phyloP scores from a whole-genome alignment of 2,329 filamentous ascomycete species.

The Trichoderma gracile region DNA sequence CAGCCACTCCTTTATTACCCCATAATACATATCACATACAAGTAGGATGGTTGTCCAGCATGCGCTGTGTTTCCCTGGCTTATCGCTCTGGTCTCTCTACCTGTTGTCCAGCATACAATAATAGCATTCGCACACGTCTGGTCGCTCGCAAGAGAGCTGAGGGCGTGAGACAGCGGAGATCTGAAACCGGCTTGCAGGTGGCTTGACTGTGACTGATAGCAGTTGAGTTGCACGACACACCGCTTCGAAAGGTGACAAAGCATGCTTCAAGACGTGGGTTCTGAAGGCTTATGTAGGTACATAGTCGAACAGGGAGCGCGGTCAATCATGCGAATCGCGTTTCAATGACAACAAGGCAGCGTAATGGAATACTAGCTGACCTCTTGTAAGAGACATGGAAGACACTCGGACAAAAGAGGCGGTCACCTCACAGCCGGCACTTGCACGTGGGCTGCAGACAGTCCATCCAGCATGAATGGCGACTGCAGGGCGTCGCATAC shows the following conservation, averaged over 20 bases:
- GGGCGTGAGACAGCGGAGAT: constrained; percentile 8
- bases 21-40: background rate
- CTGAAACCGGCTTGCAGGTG: constrained; percentile 15
- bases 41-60: background rate
- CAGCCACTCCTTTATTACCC: background rate
- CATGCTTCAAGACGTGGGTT: background rate
- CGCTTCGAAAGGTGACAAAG: background rate
- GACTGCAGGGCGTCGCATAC: constrained; percentile 16
- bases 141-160: background rate
- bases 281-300: too few relatives aligned
- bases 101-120: background rate
- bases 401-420: too few relatives aligned
- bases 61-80: background rate
- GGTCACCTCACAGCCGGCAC: background rate
- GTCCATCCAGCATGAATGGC: constrained; percentile 4
- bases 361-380: too few relatives aligned
- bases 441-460: constrained; percentile 5
- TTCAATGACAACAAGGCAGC: too few relatives aligned
- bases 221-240: constrained; percentile 10
- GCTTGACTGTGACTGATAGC: background rate
- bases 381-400: too few relatives aligned
- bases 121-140: too few relatives aligned
- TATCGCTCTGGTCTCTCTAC: background rate
- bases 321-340: too few relatives aligned
- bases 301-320: too few relatives aligned